Evolutionary conservation across 1,139 yeast genomes (phyloP).

Genomic region (Pichia sp.): DNA sequence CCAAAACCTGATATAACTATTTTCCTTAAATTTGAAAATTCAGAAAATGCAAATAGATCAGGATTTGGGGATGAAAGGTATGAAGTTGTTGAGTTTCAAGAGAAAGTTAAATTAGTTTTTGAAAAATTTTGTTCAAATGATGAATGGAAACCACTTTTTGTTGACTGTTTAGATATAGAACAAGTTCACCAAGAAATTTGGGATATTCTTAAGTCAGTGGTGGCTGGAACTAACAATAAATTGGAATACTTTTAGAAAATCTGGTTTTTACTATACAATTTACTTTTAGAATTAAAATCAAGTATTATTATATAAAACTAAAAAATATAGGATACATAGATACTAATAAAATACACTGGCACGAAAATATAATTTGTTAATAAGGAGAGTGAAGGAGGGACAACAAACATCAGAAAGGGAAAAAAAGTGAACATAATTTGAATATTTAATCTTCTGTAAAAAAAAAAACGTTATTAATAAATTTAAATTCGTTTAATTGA

Average conservation of each 20-base stretch:
- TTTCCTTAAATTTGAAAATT: slow-evolving; percentile 54
- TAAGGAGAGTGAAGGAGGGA: neutral
- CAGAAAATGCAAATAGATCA: slow-evolving; percentile 43
- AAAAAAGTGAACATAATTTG: neutral
- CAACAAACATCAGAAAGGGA: neutral
- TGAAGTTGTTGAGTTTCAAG: slow-evolving; percentile 69
- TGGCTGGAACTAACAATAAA: slow-evolving; percentile 12
- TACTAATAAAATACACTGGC: slow-evolving; percentile 15
- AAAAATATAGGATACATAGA: slow-evolving; percentile 6
- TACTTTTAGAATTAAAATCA: neutral
- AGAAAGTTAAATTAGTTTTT: slow-evolving; percentile 57
- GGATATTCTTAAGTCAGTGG: slow-evolving; percentile 17
- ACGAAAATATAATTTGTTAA: neutral
- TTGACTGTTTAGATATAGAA: slow-evolving; percentile 52
- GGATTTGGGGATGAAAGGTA: slow-evolving; percentile 94
- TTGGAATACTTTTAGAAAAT: slow-evolving; percentile 11
- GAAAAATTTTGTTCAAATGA: slow-evolving; percentile 36
- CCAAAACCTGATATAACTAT: slow-evolving; percentile 82
- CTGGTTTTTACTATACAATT: neutral
- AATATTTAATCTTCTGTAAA: neutral
- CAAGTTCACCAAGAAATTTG: slow-evolving; percentile 39
- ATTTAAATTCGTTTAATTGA: neutral
- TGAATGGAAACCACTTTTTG: slow-evolving; percentile 45
- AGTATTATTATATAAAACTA: slow-evolving; percentile 1
- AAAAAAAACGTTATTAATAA: neutral